Evolutionary conservation across 345 rosid species (phyloP).

Genomic region (Schrenkiella parvula): DNA sequence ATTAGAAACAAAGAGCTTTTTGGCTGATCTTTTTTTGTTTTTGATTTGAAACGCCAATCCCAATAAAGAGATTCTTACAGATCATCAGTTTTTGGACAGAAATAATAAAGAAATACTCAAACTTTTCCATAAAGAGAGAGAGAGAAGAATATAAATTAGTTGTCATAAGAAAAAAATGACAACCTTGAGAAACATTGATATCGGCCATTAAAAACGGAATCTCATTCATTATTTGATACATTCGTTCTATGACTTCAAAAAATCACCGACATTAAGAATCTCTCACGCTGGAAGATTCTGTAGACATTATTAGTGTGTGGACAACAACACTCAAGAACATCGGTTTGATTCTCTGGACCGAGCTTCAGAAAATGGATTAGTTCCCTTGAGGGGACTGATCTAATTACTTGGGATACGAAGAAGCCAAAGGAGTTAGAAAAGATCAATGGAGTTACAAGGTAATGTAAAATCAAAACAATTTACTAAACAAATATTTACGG

Average conservation of each 20-base stretch:
- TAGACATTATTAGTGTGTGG: slow-evolving; percentile 4
- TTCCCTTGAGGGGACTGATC: too few species aligned
- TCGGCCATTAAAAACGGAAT: background rate
- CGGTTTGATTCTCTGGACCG: slow-evolving; percentile 35
- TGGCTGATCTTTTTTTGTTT: too few species aligned
- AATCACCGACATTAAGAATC: slow-evolving; percentile 36
- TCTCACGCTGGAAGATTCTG: slow-evolving; percentile 49
- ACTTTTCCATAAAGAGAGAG: background rate
- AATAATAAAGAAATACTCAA: slow-evolving; percentile 26
- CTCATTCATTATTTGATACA: slow-evolving; percentile 5
- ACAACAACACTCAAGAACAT: slow-evolving; percentile 46
- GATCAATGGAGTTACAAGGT: too few species aligned
- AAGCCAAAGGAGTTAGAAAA: too few species aligned
- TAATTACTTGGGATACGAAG: too few species aligned
- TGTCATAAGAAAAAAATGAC: background rate
- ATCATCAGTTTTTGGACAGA: background rate
- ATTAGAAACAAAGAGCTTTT: too few species aligned
- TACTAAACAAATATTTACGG: too few species aligned
- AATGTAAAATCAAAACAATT: too few species aligned
- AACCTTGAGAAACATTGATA: background rate
- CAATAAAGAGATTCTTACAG: slow-evolving; percentile 15
- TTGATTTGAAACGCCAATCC: slow-evolving; percentile 9
- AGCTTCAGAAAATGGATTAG: too few species aligned
- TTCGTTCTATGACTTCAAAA: too few species aligned
- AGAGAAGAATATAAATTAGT: slow-evolving; percentile 10